phyloP scores from a whole-genome alignment of 768 basidiomycete species.

The Hypholoma fasciculare region DNA sequence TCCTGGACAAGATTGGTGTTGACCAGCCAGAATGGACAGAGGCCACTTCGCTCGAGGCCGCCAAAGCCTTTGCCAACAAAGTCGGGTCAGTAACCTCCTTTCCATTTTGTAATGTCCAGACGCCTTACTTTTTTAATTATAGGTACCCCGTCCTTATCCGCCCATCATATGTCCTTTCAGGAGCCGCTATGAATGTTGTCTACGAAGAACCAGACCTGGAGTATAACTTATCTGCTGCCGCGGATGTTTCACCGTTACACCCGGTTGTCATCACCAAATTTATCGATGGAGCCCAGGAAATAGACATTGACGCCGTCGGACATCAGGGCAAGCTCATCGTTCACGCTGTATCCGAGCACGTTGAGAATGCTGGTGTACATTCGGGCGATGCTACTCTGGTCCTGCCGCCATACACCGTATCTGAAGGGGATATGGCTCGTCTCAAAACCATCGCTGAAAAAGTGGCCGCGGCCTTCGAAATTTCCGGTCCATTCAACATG shows the following conservation, averaged over 20 bases:
- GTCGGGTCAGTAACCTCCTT: slow-evolving; percentile 59
- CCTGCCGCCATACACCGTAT: slow-evolving; percentile 88
- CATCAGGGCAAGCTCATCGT: slow-evolving; percentile 90
- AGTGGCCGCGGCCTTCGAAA: slow-evolving; percentile 92
- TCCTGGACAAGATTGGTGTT: slow-evolving; percentile 91
- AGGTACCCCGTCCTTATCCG: slow-evolving; percentile 98
- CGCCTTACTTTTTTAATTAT: not conserved
- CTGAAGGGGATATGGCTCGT: slow-evolving; percentile 74
- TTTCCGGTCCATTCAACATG: slow-evolving; percentile 99
- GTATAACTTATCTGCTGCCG: slow-evolving; percentile 95
- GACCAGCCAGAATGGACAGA: slow-evolving; percentile 98
- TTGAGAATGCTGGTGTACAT: slow-evolving; percentile 98
- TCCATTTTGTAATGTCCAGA: not conserved
- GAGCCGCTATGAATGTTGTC: slow-evolving; percentile 99
- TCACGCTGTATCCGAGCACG: slow-evolving; percentile 97
- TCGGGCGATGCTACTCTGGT: slow-evolving; percentile 98
- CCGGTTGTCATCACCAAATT: slow-evolving; percentile 99
- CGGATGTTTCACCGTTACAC: slow-evolving; percentile 93
- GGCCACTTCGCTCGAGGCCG: slow-evolving; percentile 83
- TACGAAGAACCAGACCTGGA: slow-evolving; percentile 88
- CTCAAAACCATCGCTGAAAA: slow-evolving; percentile 94
- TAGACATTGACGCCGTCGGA: slow-evolving; percentile 97
- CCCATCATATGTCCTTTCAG: slow-evolving; percentile 97
- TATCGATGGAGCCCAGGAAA: slow-evolving; percentile 97
- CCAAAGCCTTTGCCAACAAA: slow-evolving; percentile 86